A percentile compares a stretch with the other conserved stretches of the same genome.
Evolutionary conservation across 2,329 filamentous ascomycete genomes (phyloP).

Genomic region (Scedosporium aurantiacum): DNA sequence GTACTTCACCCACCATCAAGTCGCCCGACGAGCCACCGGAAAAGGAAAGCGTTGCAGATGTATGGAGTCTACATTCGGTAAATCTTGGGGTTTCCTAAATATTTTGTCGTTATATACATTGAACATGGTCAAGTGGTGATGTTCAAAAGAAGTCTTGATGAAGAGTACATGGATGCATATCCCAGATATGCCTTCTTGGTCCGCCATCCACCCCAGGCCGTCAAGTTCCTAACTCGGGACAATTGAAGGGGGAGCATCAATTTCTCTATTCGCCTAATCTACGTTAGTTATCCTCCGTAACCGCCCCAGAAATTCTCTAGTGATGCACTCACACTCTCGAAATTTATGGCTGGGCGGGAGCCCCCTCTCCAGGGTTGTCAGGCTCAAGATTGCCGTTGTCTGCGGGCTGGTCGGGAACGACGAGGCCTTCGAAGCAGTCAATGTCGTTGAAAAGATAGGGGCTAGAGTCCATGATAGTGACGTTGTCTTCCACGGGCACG

Average conservation of each 20-base stretch:
- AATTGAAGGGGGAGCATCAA: neutral
- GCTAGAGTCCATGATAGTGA: neutral
- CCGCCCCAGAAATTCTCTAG: neutral
- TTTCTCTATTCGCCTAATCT: neutral
- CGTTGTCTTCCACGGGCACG: neutral
- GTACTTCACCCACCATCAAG: no score
- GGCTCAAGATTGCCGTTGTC: neutral
- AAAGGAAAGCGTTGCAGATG: no score
- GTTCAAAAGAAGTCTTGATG: neutral
- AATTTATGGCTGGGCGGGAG: neutral
- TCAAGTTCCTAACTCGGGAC: neutral
- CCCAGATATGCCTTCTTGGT: neutral
- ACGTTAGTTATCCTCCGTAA: neutral
- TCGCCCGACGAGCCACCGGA: no score
- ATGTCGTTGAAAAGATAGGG: slow-evolving; percentile 7
- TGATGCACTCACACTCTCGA: neutral
- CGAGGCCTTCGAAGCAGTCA: neutral
- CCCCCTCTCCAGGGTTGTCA: neutral
- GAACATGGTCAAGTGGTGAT: neutral
- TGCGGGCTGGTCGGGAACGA: neutral
- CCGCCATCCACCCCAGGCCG: neutral
- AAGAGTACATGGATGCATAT: neutral
- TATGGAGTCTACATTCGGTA: no score
- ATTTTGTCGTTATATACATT: neutral
- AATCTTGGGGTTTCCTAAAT: neutral